Base-by-base conservation (phyloP, 257 asterid genomes). In the Scutellaria minor region DNA sequence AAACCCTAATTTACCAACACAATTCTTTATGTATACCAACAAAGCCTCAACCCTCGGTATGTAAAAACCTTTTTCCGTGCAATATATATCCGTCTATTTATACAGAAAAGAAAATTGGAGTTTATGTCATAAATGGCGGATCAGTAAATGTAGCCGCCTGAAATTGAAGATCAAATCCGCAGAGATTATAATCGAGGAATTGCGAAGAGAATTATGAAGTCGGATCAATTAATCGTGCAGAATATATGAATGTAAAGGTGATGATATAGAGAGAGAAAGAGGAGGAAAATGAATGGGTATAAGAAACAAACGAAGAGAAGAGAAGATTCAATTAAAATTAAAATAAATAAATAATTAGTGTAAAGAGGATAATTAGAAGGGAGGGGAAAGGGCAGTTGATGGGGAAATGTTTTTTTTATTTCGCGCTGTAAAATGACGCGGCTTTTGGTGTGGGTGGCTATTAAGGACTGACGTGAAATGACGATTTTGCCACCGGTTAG, bases 1-100 rank as follows among this genome's bases (percentile, higher is more conserved):
- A 70, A 84, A 71, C 81, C 87, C 83, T 35, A 64, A 76, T 66
- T 68, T n/a, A 72, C 42, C 70, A 53, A 68, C 76, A 24, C 18
- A 78, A 59, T 58, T 71, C 6, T 62, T 9, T 66, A 37, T 39
- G 47, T 10, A 13, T 66, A 70, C 61, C 59, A 64, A 55, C 58
- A 75, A 57, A 71, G 58, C 64, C 78, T 68, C 79, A 59, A 72
- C 63, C 73, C 86, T 68, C 9, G 6, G 24, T 47, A n/a, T 14
- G 5, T n/a, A 35, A 54, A 53, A 81, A 73, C 15, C 72, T 24
- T n/a, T n/a, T 69, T 37, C 12, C 69, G 55, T 15, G 45, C 48
- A 47, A 72, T 18, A 11, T 77, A 73, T 46, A 45, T 64, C 24
- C 37, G 37, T 31, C 37, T 31, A 31, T 31, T 31, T 31, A 31